Base-by-base conservation (phyloP, 768 basidiomycete genomes). In the Boletus eberwhitei region DNA sequence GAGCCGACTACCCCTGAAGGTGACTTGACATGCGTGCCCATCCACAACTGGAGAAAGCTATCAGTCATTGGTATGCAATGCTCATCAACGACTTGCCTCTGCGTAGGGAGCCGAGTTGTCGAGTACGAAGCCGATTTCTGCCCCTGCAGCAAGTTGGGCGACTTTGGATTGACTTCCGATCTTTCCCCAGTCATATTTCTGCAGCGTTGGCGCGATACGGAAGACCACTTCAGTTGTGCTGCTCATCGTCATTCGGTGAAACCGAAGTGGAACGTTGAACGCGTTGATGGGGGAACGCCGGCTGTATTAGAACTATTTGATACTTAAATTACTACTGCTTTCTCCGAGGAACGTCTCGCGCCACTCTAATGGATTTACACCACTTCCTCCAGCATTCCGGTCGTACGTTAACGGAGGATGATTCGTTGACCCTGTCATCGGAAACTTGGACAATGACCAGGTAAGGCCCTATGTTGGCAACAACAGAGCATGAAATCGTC, bases 121-220 rank as follows among this genome's bases (percentile, higher is more conserved):
- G 48, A 93, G 74, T 12, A 67, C 61, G 70, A 94, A 93, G 8
- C 77, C 83, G 5, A 89, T 70, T 45, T 75, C 77, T 41, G 82
- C 80, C 4, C 82, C 79, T 19, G 74, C 64, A 0, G 89, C 91
- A 48, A 90, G 85, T 65, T 92, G 86, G 7, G 96, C 94, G n/a
- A 91, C 97, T 69, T 90, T 89, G 58, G 90, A 91, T 17, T 75
- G 75, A 13, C 72, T 74, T 4, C 96, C 96, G 16, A 82, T 74
- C 75, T 90, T 94, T 19, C 96, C 96, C 96, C 96, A 99, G 67
- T 94, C 92, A 68, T 98, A 98, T 57, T 85, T 80, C 68, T 98
- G 94, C 1, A 84, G 82, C 8, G 92, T 95, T 3, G 93, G 90
- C 5, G 78, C 63, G 63, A 98, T 80, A 70, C 87, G 89, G 76